Conservation (phyloP, 306 rosid genomes). For the Ormosia emarginata region DNA sequence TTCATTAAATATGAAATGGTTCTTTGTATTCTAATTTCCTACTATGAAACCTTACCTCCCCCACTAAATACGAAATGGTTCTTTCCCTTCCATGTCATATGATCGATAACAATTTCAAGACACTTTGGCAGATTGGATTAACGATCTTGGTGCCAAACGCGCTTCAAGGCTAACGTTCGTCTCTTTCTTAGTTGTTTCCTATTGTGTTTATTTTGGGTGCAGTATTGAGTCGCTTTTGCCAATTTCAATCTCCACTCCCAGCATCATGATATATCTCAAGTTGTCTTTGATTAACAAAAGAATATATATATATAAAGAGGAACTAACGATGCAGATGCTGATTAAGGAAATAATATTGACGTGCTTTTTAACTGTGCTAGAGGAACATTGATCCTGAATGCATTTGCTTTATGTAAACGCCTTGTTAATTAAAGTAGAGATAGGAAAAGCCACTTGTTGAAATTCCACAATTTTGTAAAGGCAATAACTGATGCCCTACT, state of each 20-base stretch:
- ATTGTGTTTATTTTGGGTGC: neutral
- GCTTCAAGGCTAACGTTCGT: neutral
- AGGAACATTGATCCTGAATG: conserved; percentile 21
- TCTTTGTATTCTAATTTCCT: neutral
- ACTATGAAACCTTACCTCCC: neutral
- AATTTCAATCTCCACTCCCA: no score
- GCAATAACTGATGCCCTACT: conserved; percentile 23
- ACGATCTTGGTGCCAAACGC: neutral
- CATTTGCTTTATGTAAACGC: conserved; percentile 36
- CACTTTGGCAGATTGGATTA: neutral
- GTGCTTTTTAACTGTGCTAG: conserved; percentile 2
- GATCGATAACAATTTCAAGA: conserved; percentile 1
- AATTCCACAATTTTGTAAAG: conserved; percentile 29
- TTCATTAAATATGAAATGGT: neutral
- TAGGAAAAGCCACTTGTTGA: conserved; percentile 32
- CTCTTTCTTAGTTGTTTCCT: neutral
- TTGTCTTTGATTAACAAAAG: neutral
- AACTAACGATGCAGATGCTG: neutral
- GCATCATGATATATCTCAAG: neutral
- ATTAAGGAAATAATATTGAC: neutral
- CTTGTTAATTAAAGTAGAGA: conserved; percentile 13
- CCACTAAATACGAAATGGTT: neutral
- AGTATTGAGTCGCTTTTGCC: no score
- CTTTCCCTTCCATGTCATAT: neutral
- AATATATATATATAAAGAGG: neutral